phyloP scores from a whole-genome alignment of 2,329 filamentous ascomycete species.

The Curvularia lunata region DNA sequence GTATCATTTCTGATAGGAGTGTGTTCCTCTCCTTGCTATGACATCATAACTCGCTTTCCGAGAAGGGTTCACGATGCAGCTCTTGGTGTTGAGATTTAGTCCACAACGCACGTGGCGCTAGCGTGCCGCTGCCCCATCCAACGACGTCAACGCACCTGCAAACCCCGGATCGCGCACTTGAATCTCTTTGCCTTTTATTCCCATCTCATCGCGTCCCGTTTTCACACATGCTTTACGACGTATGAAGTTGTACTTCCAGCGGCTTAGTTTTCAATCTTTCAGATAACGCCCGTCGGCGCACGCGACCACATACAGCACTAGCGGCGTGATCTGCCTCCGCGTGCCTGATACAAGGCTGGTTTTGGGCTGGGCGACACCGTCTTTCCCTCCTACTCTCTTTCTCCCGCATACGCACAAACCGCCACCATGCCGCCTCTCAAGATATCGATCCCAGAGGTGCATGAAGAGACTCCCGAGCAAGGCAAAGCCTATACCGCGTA shows the following conservation, averaged over 20 bases:
- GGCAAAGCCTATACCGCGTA: conserved; percentile 76
- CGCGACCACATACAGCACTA: conserved; percentile 16
- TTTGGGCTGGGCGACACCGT: background rate
- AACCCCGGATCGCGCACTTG: background rate
- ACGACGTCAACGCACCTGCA: conserved; percentile 20
- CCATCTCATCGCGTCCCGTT: background rate
- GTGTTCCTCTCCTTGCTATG: background rate
- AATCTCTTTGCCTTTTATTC: conserved; percentile 4
- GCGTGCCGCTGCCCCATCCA: conserved; percentile 18
- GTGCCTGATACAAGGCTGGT: conserved; percentile 5
- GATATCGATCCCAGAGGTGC: conserved; percentile 57
- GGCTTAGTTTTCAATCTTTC: background rate
- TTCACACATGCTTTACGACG: background rate
- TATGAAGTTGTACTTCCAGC: background rate
- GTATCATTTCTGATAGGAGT: no score
- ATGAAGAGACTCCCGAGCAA: conserved; percentile 56
- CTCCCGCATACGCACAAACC: no score
- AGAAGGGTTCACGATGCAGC: background rate
- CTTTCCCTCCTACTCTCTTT: background rate
- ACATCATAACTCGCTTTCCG: background rate
- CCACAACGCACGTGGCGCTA: conserved; percentile 25
- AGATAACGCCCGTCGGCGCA: conserved; percentile 3
- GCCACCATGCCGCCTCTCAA: conserved; percentile 53
- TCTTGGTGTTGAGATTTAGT: conserved; percentile 7
- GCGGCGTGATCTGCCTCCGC: conserved; percentile 7